These are phyloP conservation scores for Gryganskiella cystojenkinii DNA, from an alignment of 192 early-diverging fungal species.

Conservation along the genomic window DNA sequence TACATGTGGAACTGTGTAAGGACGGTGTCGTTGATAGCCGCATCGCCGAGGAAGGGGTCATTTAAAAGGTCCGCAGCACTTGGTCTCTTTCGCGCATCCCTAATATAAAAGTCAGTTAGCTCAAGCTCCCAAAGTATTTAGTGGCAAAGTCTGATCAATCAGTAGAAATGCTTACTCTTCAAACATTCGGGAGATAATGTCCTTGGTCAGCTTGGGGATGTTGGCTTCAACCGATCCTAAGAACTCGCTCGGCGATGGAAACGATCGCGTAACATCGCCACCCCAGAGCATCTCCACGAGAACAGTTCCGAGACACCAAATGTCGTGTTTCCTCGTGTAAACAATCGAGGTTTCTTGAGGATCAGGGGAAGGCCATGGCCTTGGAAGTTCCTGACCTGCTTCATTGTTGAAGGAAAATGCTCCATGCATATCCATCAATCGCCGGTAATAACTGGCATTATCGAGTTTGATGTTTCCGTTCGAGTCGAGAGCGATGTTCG, in stretches of 20 bases:
- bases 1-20: constrained; percentile 56
- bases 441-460: constrained; percentile 72
- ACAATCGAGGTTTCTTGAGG: constrained; percentile 67
- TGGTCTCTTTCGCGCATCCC: constrained; percentile 77
- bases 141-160: too few species aligned
- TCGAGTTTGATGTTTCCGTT: constrained; percentile 69
- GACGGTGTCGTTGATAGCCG: constrained; percentile 20
- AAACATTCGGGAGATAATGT: constrained; percentile 69
- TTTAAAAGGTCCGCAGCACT: constrained; percentile 80
- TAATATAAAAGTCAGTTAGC: background rate
- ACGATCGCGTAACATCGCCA: constrained; percentile 61
- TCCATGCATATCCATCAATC: constrained; percentile 59
- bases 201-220: constrained; percentile 61
- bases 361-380: constrained; percentile 67
- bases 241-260: constrained; percentile 62
- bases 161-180: constrained; percentile 50
- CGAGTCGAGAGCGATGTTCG: constrained; percentile 55
- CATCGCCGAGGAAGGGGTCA: constrained; percentile 74
- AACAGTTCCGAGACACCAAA: constrained; percentile 76
- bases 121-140: too few species aligned
- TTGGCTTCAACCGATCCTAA: constrained; percentile 56
- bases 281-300: constrained; percentile 81
- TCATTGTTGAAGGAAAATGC: constrained; percentile 29
- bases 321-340: constrained; percentile 78
- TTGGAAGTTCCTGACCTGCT: constrained; percentile 14